phyloP scores from a whole-genome alignment of 306 rosid genomes.

The Vigna radiata region DNA sequence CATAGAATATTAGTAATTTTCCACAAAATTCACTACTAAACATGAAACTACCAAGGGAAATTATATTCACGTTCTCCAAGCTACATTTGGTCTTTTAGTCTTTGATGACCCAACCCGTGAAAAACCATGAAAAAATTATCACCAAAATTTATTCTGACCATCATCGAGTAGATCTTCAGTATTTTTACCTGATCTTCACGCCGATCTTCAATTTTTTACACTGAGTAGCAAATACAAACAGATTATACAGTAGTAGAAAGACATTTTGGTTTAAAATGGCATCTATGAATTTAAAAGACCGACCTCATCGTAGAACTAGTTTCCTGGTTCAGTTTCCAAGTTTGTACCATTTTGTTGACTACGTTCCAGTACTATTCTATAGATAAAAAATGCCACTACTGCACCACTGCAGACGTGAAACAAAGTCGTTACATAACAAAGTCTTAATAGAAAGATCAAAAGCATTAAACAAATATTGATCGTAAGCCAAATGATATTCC shows the following conservation, averaged over 20 bases:
- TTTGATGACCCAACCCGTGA: constrained; percentile 22
- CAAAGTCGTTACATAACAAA: constrained; percentile 33
- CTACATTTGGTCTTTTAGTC: constrained; percentile 3
- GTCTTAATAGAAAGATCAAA: constrained; percentile 3
- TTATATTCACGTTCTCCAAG: constrained; percentile 27
- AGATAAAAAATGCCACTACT: constrained; percentile 69
- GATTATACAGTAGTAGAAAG: constrained; percentile 4
- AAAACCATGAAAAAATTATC: constrained; percentile 33
- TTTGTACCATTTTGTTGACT: constrained; percentile 54
- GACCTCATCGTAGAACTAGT: constrained; percentile 53
- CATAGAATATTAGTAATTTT: constrained; percentile 5
- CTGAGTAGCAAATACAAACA: constrained; percentile 29
- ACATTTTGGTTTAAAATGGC: background rate
- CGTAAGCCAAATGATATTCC: background rate
- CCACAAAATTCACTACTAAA: constrained; percentile 33
- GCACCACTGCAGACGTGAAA: constrained; percentile 71
- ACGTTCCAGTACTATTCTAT: constrained; percentile 58
- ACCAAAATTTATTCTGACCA: constrained; percentile 30
- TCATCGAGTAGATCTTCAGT: constrained; percentile 30
- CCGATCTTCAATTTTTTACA: constrained; percentile 35
- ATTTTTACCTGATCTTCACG: constrained; percentile 13
- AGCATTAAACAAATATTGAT: constrained; percentile 5
- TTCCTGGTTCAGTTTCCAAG: constrained; percentile 56
- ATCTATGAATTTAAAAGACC: constrained; percentile 34
- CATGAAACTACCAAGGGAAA: constrained; percentile 26